These are phyloP conservation scores for Echeveria elegans DNA, from an alignment of 164 flowering plant species.

Conservation along the genomic window DNA sequence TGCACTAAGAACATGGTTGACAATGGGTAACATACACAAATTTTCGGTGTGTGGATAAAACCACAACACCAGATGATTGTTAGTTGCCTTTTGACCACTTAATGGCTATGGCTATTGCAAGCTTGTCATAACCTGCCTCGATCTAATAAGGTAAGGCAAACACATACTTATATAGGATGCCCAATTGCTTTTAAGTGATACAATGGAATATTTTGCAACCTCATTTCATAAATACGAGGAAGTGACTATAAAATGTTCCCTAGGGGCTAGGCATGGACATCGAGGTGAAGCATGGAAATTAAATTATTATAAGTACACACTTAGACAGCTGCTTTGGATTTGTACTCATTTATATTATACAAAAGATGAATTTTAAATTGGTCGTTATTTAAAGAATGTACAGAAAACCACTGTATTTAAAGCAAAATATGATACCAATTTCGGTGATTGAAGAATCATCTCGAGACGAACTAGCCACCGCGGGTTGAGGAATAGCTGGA, in stretches of 20 bases:
- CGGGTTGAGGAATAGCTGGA: conserved; percentile 40
- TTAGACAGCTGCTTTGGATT: background rate
- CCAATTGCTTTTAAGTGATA: background rate
- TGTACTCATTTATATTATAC: background rate
- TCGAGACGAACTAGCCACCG: conserved; percentile 20
- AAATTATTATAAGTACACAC: background rate
- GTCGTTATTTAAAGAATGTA: background rate
- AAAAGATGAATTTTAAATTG: background rate
- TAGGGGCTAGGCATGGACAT: background rate
- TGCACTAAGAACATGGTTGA: conserved; percentile 14
- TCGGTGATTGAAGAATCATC: conserved; percentile 27
- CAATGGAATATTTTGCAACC: background rate
- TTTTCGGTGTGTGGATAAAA: background rate
- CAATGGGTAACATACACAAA: background rate
- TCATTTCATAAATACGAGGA: background rate
- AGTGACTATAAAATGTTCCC: background rate
- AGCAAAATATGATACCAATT: conserved; percentile 21
- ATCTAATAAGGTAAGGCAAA: background rate
- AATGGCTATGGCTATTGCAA: no score
- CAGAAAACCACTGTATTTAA: background rate
- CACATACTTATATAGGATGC: background rate
- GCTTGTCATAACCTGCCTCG: background rate
- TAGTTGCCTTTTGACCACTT: background rate
- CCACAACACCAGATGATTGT: background rate
- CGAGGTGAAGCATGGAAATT: background rate